A percentile compares a stretch with the other conserved stretches of the same genome.
phyloP scores from a whole-genome alignment of 176 grass and related monocot species.

The Chrysopogon serrulatus region DNA sequence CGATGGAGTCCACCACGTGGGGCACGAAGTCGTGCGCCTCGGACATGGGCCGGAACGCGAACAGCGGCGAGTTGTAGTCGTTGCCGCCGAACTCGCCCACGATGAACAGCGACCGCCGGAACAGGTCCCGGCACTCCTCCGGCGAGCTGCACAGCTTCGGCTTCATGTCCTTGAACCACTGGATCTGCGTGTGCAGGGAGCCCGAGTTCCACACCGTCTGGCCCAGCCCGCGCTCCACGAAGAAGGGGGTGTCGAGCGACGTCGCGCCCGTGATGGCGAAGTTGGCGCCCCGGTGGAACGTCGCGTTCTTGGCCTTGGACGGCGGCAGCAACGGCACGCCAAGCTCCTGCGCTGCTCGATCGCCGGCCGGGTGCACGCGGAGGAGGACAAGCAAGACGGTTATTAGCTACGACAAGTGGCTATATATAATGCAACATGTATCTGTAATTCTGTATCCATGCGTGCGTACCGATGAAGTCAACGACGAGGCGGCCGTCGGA shows the following conservation, averaged over 20 bases:
- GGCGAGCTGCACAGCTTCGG: constrained; percentile 39
- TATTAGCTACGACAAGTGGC: too few species aligned
- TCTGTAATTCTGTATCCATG: too few species aligned
- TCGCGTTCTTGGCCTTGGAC: constrained; percentile 68
- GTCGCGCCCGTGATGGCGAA: constrained; percentile 87
- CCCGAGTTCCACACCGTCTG: constrained; percentile 74
- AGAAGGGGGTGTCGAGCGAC: constrained; percentile 68
- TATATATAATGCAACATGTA: neutral
- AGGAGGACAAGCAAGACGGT: too few species aligned
- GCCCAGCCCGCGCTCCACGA: constrained; percentile 45
- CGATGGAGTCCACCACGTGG: constrained; percentile 63
- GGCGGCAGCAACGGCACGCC: constrained; percentile 75
- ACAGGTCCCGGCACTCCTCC: constrained; percentile 55
- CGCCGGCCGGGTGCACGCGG: too few species aligned
- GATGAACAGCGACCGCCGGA: constrained; percentile 81
- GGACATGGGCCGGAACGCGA: constrained; percentile 53
- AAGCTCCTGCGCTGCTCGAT: constrained; percentile 65
- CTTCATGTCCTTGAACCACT: constrained; percentile 83
- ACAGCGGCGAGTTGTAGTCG: constrained; percentile 85
- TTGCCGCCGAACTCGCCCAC: constrained; percentile 94
- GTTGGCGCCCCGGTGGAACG: constrained; percentile 79
- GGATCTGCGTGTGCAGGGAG: constrained; percentile 74
- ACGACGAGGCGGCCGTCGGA: constrained; percentile 77
- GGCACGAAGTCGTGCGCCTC: constrained; percentile 60
- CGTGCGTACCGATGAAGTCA: constrained; percentile 68